A percentile compares a stretch with the other conserved stretches of the same genome.
Conservation (phyloP, 495 filamentous ascomycete species). For the Polyplosphaeria fusca region DNA sequence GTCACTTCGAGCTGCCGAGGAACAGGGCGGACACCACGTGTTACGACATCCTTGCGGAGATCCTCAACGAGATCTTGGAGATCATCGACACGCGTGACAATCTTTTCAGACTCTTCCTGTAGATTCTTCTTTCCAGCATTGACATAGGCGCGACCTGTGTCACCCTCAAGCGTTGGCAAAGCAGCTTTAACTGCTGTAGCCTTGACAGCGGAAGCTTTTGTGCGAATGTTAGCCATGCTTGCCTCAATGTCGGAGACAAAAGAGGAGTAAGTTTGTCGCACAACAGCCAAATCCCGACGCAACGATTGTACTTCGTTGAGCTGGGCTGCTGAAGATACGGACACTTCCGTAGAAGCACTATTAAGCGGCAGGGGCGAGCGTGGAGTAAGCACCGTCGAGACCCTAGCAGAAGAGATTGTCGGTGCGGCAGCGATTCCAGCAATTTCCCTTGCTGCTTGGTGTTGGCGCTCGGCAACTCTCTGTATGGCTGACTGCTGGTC, state of each 20-base stretch:
- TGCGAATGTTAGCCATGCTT: slow-evolving; percentile 77
- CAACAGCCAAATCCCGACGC: slow-evolving; percentile 84
- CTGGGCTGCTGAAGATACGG: slow-evolving; percentile 46
- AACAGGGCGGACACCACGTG: slow-evolving; percentile 84
- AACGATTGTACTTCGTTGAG: slow-evolving; percentile 74
- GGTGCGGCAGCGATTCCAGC: slow-evolving; percentile 73
- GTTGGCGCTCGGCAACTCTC: slow-evolving; percentile 85
- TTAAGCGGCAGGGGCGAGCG: slow-evolving; percentile 15
- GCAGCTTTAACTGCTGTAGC: slow-evolving; percentile 64
- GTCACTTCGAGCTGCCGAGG: slow-evolving; percentile 88
- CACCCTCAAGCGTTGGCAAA: slow-evolving; percentile 61
- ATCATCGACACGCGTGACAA: slow-evolving; percentile 89
- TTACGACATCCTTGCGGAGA: slow-evolving; percentile 93
- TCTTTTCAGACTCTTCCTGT: slow-evolving; percentile 75
- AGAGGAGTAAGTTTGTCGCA: slow-evolving; percentile 88
- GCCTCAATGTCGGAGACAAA: slow-evolving; percentile 83
- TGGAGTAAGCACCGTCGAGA: slow-evolving; percentile 17
- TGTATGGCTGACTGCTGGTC: slow-evolving; percentile 77
- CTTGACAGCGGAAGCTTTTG: slow-evolving; percentile 79
- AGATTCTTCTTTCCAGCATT: slow-evolving; percentile 80
- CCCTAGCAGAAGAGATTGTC: slow-evolving; percentile 42
- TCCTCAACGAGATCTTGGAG: slow-evolving; percentile 95
- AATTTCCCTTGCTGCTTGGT: slow-evolving; percentile 87
- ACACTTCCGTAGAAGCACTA: slow-evolving; percentile 9
- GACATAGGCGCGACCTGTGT: slow-evolving; percentile 78